Percentiles rank a stretch among this genome's conserved stretches.
Conservation (phyloP, 2,329 filamentous ascomycete species). For the Zymoseptoria ardabiliae region DNA sequence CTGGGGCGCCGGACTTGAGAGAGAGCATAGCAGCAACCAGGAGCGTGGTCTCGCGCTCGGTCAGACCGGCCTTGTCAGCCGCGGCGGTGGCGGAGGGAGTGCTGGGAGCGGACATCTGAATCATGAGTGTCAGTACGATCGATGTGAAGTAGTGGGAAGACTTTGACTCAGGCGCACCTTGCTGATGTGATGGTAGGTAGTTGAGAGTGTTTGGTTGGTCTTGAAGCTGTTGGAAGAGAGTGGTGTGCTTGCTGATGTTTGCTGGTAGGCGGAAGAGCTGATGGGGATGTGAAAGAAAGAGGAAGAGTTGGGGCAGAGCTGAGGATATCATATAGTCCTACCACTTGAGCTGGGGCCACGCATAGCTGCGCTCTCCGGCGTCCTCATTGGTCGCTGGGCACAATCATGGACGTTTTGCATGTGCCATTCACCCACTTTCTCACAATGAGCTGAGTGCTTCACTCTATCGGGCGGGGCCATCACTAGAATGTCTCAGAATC, state of each 20-base stretch:
- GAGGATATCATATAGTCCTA: not conserved
- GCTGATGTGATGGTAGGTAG: not conserved
- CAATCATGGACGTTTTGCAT: not conserved
- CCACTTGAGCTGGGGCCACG: not conserved
- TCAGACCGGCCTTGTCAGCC: constrained; percentile 16
- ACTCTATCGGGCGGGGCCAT: not conserved
- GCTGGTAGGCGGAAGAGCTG: not conserved
- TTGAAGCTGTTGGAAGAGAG: not conserved
- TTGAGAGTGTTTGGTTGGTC: not conserved
- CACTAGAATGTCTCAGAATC: not conserved
- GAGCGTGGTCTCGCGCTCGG: constrained; percentile 24
- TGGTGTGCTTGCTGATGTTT: not conserved
- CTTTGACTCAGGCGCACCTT: not conserved
- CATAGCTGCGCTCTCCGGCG: not conserved
- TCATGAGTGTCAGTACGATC: not conserved
- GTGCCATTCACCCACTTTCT: not conserved
- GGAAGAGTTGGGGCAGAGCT: not conserved
- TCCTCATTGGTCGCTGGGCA: not conserved
- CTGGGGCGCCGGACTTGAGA: constrained; percentile 27
- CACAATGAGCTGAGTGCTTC: not conserved
- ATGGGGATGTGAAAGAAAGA: constrained; percentile 5
- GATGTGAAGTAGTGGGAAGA: not conserved
- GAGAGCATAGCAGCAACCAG: constrained; percentile 25
- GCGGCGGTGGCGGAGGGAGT: constrained; percentile 5
- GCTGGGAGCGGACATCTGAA: constrained; percentile 9